These are phyloP conservation scores for Laburnicola sp. DNA, from an alignment of 2,329 filamentous ascomycete genomes.

Conservation along the genomic window DNA sequence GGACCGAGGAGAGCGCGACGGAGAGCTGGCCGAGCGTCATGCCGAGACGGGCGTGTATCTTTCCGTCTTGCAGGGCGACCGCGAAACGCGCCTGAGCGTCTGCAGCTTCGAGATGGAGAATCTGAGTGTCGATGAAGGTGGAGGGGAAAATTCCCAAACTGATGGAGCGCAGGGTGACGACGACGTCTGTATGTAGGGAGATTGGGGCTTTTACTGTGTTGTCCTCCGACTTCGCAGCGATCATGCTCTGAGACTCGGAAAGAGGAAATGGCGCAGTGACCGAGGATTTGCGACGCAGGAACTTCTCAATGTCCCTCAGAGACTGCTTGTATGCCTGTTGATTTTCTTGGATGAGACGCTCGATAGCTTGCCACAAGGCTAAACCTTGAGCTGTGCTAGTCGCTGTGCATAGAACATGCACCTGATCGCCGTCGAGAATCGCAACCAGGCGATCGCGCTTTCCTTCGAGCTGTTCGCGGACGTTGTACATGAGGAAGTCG, in stretches of 20 bases:
- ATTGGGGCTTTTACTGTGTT: constrained; percentile 66
- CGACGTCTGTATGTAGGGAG: constrained; percentile 88
- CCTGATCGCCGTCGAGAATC: constrained; percentile 83
- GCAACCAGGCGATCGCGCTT: constrained; percentile 83
- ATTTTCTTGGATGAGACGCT: constrained; percentile 85
- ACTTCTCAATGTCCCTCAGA: constrained; percentile 86
- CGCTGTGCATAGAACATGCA: constrained; percentile 88
- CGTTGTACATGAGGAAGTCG: constrained; percentile 96
- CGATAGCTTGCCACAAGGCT: constrained; percentile 85
- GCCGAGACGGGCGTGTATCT: constrained; percentile 81
- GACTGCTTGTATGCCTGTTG: constrained; percentile 81
- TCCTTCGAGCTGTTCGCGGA: constrained; percentile 66
- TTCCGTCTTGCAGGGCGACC: constrained; percentile 69
- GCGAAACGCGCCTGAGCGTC: constrained; percentile 89
- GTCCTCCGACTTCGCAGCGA: constrained; percentile 32
- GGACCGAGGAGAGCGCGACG: constrained; percentile 81
- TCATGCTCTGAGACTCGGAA: constrained; percentile 44
- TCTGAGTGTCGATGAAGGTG: constrained; percentile 88
- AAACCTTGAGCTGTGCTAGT: constrained; percentile 83
- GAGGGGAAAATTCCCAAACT: constrained; percentile 89
- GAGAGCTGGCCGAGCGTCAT: constrained; percentile 90
- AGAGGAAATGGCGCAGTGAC: constrained; percentile 44
- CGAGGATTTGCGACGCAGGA: constrained; percentile 73
- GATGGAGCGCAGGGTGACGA: constrained; percentile 82
- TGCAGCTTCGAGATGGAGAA: constrained; percentile 90